Percentiles rank a stretch among this genome's conserved stretches.
phyloP scores from a whole-genome alignment of 345 rosid genomes.

The Brassica rapa region DNA sequence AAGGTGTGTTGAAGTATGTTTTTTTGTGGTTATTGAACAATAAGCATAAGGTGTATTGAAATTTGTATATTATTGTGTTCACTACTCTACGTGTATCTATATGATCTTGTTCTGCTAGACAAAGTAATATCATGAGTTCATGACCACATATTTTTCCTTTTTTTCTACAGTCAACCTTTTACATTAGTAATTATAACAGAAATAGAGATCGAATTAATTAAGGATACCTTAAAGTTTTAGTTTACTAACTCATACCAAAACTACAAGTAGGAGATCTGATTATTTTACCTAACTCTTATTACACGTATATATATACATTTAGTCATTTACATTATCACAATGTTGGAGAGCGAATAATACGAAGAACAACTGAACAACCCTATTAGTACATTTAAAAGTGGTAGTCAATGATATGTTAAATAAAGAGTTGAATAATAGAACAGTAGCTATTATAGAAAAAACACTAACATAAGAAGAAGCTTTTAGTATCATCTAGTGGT shows the following conservation, averaged over 20 bases:
- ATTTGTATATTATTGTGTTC: neutral
- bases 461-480: neutral
- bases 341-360: neutral
- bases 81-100: neutral
- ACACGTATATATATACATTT: neutral
- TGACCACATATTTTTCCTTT: neutral
- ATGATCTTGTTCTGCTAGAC: neutral
- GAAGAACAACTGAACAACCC: neutral
- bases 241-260: neutral
- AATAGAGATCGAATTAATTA: neutral
- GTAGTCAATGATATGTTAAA: slow-evolving; percentile 1
- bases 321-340: neutral
- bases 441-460: neutral
- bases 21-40: neutral
- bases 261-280: neutral
- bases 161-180: neutral
- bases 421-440: neutral
- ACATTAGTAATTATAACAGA: neutral
- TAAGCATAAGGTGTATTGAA: neutral
- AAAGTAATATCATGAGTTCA: neutral
- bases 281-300: neutral
- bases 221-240: neutral
- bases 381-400: neutral
- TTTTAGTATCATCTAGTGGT: neutral
- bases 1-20: no score